These are phyloP conservation scores for Paramecium biaurelia DNA, from an alignment of 73 alveolate genomes.

Conservation along the genomic window DNA sequence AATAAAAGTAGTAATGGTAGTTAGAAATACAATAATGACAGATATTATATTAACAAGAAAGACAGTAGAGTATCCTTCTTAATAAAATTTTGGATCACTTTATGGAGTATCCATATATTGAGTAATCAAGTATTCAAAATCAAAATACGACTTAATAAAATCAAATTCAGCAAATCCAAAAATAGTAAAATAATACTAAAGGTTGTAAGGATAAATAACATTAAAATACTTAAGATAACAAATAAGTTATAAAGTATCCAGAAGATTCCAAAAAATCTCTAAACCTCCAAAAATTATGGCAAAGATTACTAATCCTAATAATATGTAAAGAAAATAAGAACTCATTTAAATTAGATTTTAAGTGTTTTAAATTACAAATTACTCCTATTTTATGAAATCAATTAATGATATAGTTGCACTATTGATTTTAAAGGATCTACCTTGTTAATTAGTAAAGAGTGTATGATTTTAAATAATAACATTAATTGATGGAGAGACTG, in stretches of 20 bases:
- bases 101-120: background rate
- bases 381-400: background rate
- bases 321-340: background rate
- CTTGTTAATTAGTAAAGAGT: background rate
- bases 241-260: background rate
- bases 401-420: background rate
- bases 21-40: background rate
- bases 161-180: conserved; percentile 51
- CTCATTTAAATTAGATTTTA: background rate
- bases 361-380: background rate
- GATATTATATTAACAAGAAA: background rate
- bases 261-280: conserved; percentile 36
- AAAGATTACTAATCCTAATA: background rate
- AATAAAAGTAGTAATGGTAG: background rate
- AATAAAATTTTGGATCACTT: background rate
- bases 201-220: background rate
- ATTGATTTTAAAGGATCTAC: background rate
- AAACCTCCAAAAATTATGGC: conserved; percentile 36
- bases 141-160: background rate
- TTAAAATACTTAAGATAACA: conserved; percentile 10
- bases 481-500: background rate
- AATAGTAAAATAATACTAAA: background rate
- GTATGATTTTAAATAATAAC: background rate
- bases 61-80: conserved; percentile 44
- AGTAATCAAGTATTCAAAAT: background rate